Conservation (phyloP, 2,329 filamentous ascomycete genomes). For the Xylariales sp. region DNA sequence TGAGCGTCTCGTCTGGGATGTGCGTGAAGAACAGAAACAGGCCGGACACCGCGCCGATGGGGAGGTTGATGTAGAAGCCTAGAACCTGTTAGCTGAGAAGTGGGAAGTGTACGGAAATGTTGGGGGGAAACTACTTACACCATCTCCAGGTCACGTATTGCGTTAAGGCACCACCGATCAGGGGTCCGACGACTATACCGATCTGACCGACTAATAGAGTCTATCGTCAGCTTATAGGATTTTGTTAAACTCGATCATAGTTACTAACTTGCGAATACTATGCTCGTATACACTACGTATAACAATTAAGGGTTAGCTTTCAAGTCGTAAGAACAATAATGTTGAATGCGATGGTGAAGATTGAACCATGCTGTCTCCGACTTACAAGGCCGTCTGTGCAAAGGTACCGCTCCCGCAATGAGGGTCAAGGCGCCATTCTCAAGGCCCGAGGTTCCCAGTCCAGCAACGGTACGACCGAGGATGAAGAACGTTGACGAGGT, state of each 20-base stretch:
- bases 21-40: conserved; percentile 27
- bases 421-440: conserved; percentile 35
- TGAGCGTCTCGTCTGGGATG: conserved; percentile 17
- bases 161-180: conserved; percentile 31
- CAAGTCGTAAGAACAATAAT: too few species aligned
- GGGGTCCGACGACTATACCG: conserved; percentile 21
- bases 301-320: conserved; percentile 2
- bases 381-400: conserved; percentile 31
- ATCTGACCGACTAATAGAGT: conserved; percentile 8
- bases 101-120: background rate
- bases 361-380: background rate
- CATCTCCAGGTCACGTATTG: conserved; percentile 36
- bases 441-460: conserved; percentile 25
- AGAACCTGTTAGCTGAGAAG: background rate
- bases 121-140: conserved; percentile 25
- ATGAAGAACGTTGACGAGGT: conserved; percentile 30
- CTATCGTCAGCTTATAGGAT: conserved; percentile 1
- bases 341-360: background rate
- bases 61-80: conserved; percentile 42
- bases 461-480: conserved; percentile 30
- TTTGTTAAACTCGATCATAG: background rate
- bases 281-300: conserved; percentile 13
- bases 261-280: conserved; percentile 18
- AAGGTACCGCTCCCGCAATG: conserved; percentile 15
- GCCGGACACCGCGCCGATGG: conserved; percentile 31